phyloP scores from a whole-genome alignment of 345 rosid species.

The Gossypium longicalyx region DNA sequence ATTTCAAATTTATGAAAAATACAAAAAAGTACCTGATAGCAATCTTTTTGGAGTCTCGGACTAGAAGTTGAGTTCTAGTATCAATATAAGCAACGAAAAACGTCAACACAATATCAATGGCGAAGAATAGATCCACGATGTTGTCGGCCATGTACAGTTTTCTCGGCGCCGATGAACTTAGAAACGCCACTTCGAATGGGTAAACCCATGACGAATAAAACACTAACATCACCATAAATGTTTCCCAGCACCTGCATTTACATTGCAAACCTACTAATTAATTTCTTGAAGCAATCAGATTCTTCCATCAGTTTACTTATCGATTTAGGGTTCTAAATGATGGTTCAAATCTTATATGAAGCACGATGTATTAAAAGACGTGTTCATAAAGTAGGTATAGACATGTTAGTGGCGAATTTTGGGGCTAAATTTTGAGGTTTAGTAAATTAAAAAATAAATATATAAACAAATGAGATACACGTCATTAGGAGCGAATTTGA shows the following conservation, averaged over 20 bases:
- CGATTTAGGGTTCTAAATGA: too few relatives aligned
- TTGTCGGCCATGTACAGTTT: slow-evolving; percentile 55
- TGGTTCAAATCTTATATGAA: too few relatives aligned
- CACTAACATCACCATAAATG: slow-evolving; percentile 76
- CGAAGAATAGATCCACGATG: slow-evolving; percentile 75
- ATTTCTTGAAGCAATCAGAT: too few relatives aligned
- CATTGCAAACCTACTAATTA: too few relatives aligned
- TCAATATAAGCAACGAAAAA: slow-evolving; percentile 81
- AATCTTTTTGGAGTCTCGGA: slow-evolving; percentile 51
- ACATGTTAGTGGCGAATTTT: too few relatives aligned
- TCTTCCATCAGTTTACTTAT: too few relatives aligned
- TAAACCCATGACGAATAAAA: slow-evolving; percentile 81
- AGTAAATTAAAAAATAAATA: too few relatives aligned
- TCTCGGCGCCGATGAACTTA: slow-evolving; percentile 34
- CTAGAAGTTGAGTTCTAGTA: slow-evolving; percentile 63
- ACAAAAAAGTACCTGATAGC: slow-evolving; percentile 41
- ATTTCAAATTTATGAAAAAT: too few relatives aligned
- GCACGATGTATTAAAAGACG: too few relatives aligned
- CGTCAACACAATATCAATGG: slow-evolving; percentile 67
- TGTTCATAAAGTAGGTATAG: too few relatives aligned
- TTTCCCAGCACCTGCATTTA: slow-evolving; percentile 70
- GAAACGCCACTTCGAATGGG: slow-evolving; percentile 78
- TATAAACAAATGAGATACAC: too few relatives aligned
- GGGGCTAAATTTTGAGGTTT: accelerated
- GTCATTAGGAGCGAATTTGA: too few relatives aligned